Evolutionary conservation across 1,139 yeast genomes (phyloP).

Genomic region (Suzukiozyma palmioleophila): DNA sequence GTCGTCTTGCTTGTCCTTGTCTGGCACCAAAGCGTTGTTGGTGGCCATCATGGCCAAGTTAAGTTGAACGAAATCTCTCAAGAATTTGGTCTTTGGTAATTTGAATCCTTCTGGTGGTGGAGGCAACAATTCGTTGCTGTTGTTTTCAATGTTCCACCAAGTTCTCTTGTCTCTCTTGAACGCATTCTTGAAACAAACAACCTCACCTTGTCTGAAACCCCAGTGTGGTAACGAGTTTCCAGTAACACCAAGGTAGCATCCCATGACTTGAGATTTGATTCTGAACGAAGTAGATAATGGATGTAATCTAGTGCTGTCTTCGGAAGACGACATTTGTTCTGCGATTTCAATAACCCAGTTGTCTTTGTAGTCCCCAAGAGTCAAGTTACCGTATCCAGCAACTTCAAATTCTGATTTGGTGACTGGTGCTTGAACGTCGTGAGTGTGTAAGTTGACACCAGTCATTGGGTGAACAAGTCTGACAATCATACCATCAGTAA

Average conservation of each 20-base stretch:
- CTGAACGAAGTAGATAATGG: slow-evolving; percentile 87
- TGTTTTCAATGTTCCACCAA: slow-evolving; percentile 97
- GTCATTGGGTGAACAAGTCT: slow-evolving; percentile 79
- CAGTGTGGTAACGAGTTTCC: slow-evolving; percentile 84
- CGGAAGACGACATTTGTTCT: slow-evolving; percentile 63
- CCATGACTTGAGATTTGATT: slow-evolving; percentile 59
- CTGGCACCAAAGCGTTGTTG: slow-evolving; percentile 93
- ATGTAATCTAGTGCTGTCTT: slow-evolving; percentile 65
- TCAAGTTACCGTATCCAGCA: slow-evolving; percentile 85
- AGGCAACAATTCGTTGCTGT: slow-evolving; percentile 72
- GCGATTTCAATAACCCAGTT: slow-evolving; percentile 90
- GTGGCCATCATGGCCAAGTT: slow-evolving; percentile 99
- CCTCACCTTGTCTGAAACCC: slow-evolving; percentile 99
- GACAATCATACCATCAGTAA: slow-evolving; percentile 69
- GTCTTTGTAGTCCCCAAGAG: slow-evolving; percentile 87
- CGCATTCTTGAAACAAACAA: slow-evolving; percentile 75
- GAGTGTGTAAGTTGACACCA: slow-evolving; percentile 90
- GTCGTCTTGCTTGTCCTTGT: slow-evolving; percentile 83
- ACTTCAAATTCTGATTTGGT: slow-evolving; percentile 72
- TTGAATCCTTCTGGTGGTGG: slow-evolving; percentile 66
- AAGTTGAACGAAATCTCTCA: slow-evolving; percentile 86
- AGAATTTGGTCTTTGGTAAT: slow-evolving; percentile 77
- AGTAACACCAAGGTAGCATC: slow-evolving; percentile 84
- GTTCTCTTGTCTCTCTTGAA: slow-evolving; percentile 86
- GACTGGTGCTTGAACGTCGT: slow-evolving; percentile 78